Evolutionary conservation across 2,329 filamentous ascomycete genomes (phyloP), one percentile per base, ranked within the genome.

Genomic region (Arachnomyces sp.): DNA sequence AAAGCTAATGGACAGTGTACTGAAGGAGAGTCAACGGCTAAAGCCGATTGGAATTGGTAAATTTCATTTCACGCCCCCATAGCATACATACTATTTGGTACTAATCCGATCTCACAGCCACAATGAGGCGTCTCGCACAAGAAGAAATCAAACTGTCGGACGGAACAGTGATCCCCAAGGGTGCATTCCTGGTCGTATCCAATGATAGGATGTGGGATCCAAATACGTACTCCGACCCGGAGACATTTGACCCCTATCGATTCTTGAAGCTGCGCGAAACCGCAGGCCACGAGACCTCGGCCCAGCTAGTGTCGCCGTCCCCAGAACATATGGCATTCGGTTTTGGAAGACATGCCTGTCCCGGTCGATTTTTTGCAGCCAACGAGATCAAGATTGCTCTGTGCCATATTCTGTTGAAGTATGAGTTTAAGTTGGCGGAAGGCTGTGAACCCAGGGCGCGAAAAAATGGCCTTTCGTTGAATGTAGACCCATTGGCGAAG

Each of bases 1-100:
- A 31, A 61, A 60, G 43, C 49, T 67, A 2, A 44, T 69, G 45
- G 66, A 70, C 46, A 69, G 66, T 38, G 56, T 61, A 1, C 47
- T 69, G 40, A 68, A 68, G 36, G 66, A 70, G 45, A 51, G 40
- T 2, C 58, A 61, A 34, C 51, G 66, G 2, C 25, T 60, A 21
- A 57, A 58, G 31, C 56, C 58, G 3, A 18, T 50, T 13, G 42
- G 38, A 4, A 40, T 56, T 2, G 37, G 50, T 52, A 37, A 38
- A 31, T 15, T 31, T 2, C 17, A 16, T 14, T 29, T 12, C 8
- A 42, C 43, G 25, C 15, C 39, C 2, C 12, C 18, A n/a, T 31
- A 28, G 28, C 39, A 17, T 34, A 38, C 29, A 36, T 38, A 30
- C 36, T 18, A 34, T 42, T n/a, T n/a, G n/a, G 9, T 25, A 25